Percentiles rank a stretch among this genome's conserved stretches.
These are phyloP conservation scores for Fraxinus floribunda DNA, from an alignment of 305 asterid species.

Conservation along the genomic window DNA sequence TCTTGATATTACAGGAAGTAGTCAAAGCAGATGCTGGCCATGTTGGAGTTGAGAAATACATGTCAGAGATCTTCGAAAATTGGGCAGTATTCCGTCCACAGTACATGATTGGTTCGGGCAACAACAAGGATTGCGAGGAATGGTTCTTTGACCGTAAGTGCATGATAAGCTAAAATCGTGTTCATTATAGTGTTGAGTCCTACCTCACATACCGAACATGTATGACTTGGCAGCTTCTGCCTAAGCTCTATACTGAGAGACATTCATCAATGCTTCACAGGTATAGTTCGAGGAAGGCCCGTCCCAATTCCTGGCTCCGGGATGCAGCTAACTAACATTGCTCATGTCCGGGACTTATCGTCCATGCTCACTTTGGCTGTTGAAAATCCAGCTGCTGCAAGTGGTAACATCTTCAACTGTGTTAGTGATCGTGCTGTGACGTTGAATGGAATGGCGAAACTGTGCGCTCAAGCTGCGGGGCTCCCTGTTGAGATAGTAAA, in stretches of 20 bases:
- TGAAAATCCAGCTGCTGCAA: conserved; percentile 67
- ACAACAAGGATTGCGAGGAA: conserved; percentile 95
- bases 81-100: conserved; percentile 95
- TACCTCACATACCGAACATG: not conserved
- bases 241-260: conserved; percentile 14
- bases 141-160: conserved; percentile 97
- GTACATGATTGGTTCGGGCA: conserved; percentile 95
- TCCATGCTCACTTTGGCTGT: conserved; percentile 78
- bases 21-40: conserved; percentile 94
- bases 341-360: conserved; percentile 85
- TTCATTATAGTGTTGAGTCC: not conserved
- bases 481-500: conserved; percentile 77
- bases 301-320: conserved; percentile 87
- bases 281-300: conserved; percentile 81
- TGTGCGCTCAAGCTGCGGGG: conserved; percentile 82
- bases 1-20: conserved; percentile 52
- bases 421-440: conserved; percentile 94
- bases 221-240: conserved; percentile 18
- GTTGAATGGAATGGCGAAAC: conserved; percentile 80
- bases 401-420: conserved; percentile 77
- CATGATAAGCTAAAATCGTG: not conserved
- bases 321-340: conserved; percentile 79
- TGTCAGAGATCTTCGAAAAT: conserved; percentile 57
- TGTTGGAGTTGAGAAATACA: conserved; percentile 79
- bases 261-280: conserved; percentile 36